Conservation (phyloP, 106 monocot genomes). For the Triglochin maritima region DNA sequence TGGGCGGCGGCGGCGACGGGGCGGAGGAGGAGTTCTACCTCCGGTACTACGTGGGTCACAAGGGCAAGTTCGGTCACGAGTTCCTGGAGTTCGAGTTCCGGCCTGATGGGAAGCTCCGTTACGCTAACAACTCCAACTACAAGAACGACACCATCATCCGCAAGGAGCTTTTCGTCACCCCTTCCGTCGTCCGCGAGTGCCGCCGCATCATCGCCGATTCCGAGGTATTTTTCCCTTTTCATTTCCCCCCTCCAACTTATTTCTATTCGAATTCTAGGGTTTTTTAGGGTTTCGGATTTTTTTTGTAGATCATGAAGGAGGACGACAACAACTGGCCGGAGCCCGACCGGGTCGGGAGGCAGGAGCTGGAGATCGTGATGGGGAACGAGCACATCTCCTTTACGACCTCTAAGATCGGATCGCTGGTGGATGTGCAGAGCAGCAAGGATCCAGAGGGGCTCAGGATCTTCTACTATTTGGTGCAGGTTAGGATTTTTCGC, state of each 20-base stretch:
- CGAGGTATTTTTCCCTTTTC: slow-evolving; percentile 34
- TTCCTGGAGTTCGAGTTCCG: slow-evolving; percentile 99
- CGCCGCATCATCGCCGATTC: slow-evolving; percentile 80
- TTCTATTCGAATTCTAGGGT: background rate
- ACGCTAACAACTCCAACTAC: slow-evolving; percentile 99
- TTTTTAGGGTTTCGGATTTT: background rate
- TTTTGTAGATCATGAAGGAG: slow-evolving; percentile 81
- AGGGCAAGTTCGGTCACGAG: slow-evolving; percentile 98
- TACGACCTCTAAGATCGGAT: slow-evolving; percentile 94
- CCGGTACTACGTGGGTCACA: slow-evolving; percentile 96
- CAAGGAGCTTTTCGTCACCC: slow-evolving; percentile 89
- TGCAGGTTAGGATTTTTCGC: slow-evolving; percentile 44
- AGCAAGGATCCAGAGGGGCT: slow-evolving; percentile 93
- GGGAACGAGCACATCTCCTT: slow-evolving; percentile 97
- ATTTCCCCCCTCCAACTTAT: background rate
- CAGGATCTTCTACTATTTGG: slow-evolving; percentile 84
- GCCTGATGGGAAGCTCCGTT: slow-evolving; percentile 92
- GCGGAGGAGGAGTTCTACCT: slow-evolving; percentile 81
- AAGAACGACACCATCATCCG: slow-evolving; percentile 99
- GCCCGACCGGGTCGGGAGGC: slow-evolving; percentile 81
- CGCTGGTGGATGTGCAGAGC: slow-evolving; percentile 88
- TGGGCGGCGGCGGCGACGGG: slow-evolving; percentile 11
- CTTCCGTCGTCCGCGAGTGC: slow-evolving; percentile 86
- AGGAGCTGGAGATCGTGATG: slow-evolving; percentile 97
- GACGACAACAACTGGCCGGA: slow-evolving; percentile 98